Evolutionary conservation across 306 rosid species (phyloP), one percentile per base, ranked within the genome.

Genomic region (Datisca glomerata): DNA sequence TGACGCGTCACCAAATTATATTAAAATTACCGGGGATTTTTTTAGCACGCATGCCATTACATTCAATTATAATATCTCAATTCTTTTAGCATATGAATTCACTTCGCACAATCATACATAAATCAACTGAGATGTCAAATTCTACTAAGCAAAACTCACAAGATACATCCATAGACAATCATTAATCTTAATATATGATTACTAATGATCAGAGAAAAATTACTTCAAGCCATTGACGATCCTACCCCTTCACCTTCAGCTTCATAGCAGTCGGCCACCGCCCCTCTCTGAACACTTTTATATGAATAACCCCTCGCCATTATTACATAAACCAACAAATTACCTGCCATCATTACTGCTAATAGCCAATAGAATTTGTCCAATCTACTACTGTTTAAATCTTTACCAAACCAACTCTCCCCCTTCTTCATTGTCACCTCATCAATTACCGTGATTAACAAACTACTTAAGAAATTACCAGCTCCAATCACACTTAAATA

Each of bases 321-420:
- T 59, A 75, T 67, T 33, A 76, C 81, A 51, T 65, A 89, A n/a
- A 75, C 19, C 48, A 61, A 70, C 53, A 80, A 45, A 45, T 89
- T 75, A 43, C 52, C 64, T 0, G 81, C 59, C 0, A 62, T n/a
- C 4, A 80, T 56, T 1, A 39, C 78, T 10, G 84, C 94, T 56
- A 89, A 49, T 3, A 89, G 66, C 93, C 93, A 80, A 24, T 74
- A 89, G 31, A 89, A 89, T 31, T 73, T 89, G 71, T 89, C 97
- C 67, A 89, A 51, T 1, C 86, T 61, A 51, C 97, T 83, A 20
- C 60, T 61, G 24, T 75, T 77, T 75, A 83, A 43, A 53, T 83
- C 91, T 62, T 67, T 70, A 5, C 95, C 95, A 59, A 89, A 65
- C 95, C 95, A 80, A 45, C 81, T 70, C 25, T 57, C 62, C 25